These are phyloP conservation scores for Globisporangium ultimum DNA, from an alignment of 352 stramenopile species.

Conservation along the genomic window DNA sequence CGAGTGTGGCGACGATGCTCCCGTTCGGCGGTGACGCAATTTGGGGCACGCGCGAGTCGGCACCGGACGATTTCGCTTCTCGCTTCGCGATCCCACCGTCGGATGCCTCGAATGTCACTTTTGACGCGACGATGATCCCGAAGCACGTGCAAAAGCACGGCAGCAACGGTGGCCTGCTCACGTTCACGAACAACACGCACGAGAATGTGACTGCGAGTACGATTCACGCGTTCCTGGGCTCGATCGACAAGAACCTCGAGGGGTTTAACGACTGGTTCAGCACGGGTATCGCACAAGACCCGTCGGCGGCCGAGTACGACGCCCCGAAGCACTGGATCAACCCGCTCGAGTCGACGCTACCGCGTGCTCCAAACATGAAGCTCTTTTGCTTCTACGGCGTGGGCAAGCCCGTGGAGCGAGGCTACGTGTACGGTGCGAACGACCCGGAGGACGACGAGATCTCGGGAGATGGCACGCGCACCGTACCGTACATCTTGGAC, in stretches of 20 bases:
- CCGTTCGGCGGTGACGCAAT: conserved; percentile 90
- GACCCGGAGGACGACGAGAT: conserved; percentile 16
- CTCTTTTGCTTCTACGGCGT: conserved; percentile 95
- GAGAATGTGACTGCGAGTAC: conserved; percentile 52
- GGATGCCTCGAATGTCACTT: conserved; percentile 18
- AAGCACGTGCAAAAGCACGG: conserved; percentile 44
- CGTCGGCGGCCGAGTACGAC: conserved; percentile 47
- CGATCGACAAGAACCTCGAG: conserved; percentile 46
- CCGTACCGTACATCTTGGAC: conserved; percentile 63
- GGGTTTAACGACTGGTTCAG: conserved; percentile 41
- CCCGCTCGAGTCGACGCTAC: conserved; percentile 80
- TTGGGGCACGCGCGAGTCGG: conserved; percentile 66
- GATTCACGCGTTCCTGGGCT: conserved; percentile 44
- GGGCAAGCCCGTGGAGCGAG: conserved; percentile 85
- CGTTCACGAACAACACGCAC: conserved; percentile 48
- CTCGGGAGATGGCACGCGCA: conserved; percentile 31
- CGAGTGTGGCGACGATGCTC: conserved; percentile 90
- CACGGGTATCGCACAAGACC: conserved; percentile 40
- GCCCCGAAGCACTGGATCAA: conserved; percentile 84
- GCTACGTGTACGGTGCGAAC: conserved; percentile 73
- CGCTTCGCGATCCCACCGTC: conserved; percentile 40
- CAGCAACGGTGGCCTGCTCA: conserved; percentile 46
- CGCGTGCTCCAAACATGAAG: conserved; percentile 89
- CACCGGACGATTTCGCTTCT: conserved; percentile 63
- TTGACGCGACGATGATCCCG: conserved; percentile 29